Evolutionary conservation across 176 grass and related monocot genomes (phyloP).

Genomic region (Aegilops sharonensis): DNA sequence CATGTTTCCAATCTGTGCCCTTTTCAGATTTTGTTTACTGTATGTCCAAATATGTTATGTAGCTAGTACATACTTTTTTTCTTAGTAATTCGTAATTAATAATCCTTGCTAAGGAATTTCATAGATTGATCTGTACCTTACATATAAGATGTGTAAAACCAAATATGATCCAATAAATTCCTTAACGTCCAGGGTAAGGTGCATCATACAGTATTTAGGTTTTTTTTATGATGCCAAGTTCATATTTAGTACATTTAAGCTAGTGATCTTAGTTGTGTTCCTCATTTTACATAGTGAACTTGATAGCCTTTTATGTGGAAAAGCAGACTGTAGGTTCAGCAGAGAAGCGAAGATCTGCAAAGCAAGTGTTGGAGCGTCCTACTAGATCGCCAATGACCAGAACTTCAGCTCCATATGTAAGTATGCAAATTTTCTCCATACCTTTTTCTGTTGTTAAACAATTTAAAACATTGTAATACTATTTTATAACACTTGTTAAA

Average conservation of each 20-base stretch:
- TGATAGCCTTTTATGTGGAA: neutral
- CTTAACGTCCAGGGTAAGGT: neutral
- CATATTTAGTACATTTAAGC: slow-evolving; percentile 22
- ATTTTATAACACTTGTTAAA: neutral
- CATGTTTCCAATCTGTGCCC: neutral
- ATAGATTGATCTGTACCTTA: slow-evolving; percentile 3
- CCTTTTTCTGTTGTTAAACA: slow-evolving; percentile 4
- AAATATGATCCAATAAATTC: neutral
- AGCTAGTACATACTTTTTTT: neutral
- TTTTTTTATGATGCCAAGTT: slow-evolving; percentile 12
- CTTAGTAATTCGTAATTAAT: neutral
- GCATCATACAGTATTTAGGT: slow-evolving; percentile 18
- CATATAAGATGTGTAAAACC: slow-evolving; percentile 13
- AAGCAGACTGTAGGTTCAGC: neutral
- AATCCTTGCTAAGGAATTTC: neutral
- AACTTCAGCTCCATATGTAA: slow-evolving; percentile 21
- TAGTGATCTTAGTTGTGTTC: neutral
- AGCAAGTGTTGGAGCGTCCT: neutral
- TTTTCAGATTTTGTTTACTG: neutral
- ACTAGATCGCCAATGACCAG: neutral
- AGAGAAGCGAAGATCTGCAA: slow-evolving; percentile 15
- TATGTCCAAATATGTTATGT: neutral
- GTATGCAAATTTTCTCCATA: neutral
- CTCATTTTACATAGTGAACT: neutral
- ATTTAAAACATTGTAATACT: neutral